Percentiles rank a stretch among this genome's conserved stretches.
Evolutionary conservation across 2,329 filamentous ascomycete genomes (phyloP).

Genomic region (Ophiocordyceps polyrhachis-furcata): DNA sequence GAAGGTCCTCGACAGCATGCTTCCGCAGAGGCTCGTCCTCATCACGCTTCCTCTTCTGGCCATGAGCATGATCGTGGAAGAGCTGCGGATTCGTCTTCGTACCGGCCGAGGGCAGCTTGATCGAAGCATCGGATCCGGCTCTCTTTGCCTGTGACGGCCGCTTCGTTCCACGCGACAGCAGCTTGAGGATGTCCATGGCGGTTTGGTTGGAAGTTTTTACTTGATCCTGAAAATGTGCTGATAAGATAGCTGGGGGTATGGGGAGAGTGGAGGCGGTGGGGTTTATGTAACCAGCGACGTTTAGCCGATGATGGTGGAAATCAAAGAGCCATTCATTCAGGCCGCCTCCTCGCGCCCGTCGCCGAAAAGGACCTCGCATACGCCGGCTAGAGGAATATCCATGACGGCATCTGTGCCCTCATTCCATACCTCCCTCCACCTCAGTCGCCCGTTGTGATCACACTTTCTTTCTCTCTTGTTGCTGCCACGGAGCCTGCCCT

Average conservation of each 20-base stretch:
- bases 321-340: not conserved
- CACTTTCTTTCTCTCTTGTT: slow-evolving; percentile 17
- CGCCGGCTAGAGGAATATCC: slow-evolving; percentile 87
- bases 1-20: slow-evolving; percentile 15
- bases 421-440: slow-evolving; percentile 77
- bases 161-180: slow-evolving; percentile 54
- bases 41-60: slow-evolving; percentile 37
- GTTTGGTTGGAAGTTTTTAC: not conserved
- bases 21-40: slow-evolving; percentile 15
- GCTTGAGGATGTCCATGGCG: slow-evolving; percentile 52
- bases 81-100: slow-evolving; percentile 49
- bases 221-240: not conserved
- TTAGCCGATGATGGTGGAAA: not conserved
- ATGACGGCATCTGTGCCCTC: slow-evolving; percentile 91
- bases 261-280: not conserved
- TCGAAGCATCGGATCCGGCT: slow-evolving; percentile 11
- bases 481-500: slow-evolving; percentile 31
- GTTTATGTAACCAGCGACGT: not conserved
- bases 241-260: not conserved
- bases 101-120: slow-evolving; percentile 45
- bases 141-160: slow-evolving; percentile 21
- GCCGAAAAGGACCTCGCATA: slow-evolving; percentile 87
- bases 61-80: slow-evolving; percentile 37
- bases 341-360: slow-evolving; percentile 20
- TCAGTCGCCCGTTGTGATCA: slow-evolving; percentile 20